Base-by-base conservation (phyloP, 257 asterid species). In the Solanum rostratum region DNA sequence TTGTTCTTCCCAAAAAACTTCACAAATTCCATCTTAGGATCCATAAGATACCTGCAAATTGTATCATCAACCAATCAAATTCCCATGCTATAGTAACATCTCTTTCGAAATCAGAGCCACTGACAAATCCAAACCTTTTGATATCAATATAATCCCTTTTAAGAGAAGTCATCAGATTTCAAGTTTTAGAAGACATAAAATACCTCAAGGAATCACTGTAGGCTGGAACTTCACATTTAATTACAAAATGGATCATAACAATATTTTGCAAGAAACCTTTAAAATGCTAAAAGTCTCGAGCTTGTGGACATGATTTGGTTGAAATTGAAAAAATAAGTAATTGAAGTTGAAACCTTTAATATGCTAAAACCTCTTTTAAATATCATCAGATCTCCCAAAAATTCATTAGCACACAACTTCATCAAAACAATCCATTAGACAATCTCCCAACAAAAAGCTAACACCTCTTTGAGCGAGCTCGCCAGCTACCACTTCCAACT, bases 1-100 rank as follows among this genome's bases (percentile, higher is more conserved):
- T 83, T 84, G 69, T 93, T 96, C 96, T 92, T 94, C 84, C 97
- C 98, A 13, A 93, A 94, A 88, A 92, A 96, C 86, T 96, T 96
- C 80, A 92, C 96, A 73, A 92, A 96, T 60, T 96, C 92, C 99
- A 96, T 96, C 15, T 86, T 86, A 83, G 98, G 97, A 87, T 94
- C 97, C 99, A 96, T 96, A 87, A 94, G 89, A 85, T 96, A 96
- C 93, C 99, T 94, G 94, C 87, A 84, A 22, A 62, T 22, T 76
- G 27, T 49, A 27, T 15, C 50, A 63, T 43, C 30, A 57, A 73
- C n/a, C 73, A 63, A 45, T 49, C 83, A 74, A 74, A 80, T 5
- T 27, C 41, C 12, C 55, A 8, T 33, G 62, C 41, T 9, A 49
- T 24, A 49, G 16, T 76, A 76, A 27, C 62, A 76, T 76, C 11